Base-by-base conservation (phyloP, 2,329 filamentous ascomycete genomes). In the Cytospora paraplurivora region DNA sequence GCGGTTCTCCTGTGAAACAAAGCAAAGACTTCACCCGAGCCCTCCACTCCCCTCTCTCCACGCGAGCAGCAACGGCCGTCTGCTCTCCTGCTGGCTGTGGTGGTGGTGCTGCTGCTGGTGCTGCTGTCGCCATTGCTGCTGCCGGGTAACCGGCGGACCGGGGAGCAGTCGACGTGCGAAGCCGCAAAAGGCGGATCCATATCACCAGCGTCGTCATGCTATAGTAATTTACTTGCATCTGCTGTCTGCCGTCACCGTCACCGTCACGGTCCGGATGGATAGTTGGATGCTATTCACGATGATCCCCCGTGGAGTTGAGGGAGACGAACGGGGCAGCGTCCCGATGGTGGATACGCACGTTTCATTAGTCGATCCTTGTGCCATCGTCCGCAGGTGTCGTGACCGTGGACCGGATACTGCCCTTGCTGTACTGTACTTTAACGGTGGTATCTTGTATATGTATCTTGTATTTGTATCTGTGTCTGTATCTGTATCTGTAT, bases 301-400 rank as follows among this genome's bases (percentile, higher is more conserved):
- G 41, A 44, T 44, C 41, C 17, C 41, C 13, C n/a, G 7, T 44
- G 41, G 13, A 15, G 17, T 19, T 44, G 4, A 44, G n/a, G 7
- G 7, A n/a, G 5, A 44, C 27, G 27, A n/a, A 44, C 41, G 41
- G 41, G 41, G 41, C 17, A 19, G 41, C 41, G n/a, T 44, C 41
- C 41, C 41, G 41, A 19, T 15, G 41, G 41, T 44, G 41, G 41
- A 44, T 44, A 44, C 41, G n/a, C 17, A 12, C 11, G 37, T 44
- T 44, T 44, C 41, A 44, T 19, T 44, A 44, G 41, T 44, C 41
- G 41, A 44, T 19, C 41, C 41, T 44, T 44, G 41, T 44, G 41
- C 17, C 41, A 44, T n/a, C 41, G 41, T 44, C 27, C 27, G 27
- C 27, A 27, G 27, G 27, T 27, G 27, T 27, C 27, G 27, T 27